Conservation (phyloP, 305 asterid species). For the Solanum hybrid region DNA sequence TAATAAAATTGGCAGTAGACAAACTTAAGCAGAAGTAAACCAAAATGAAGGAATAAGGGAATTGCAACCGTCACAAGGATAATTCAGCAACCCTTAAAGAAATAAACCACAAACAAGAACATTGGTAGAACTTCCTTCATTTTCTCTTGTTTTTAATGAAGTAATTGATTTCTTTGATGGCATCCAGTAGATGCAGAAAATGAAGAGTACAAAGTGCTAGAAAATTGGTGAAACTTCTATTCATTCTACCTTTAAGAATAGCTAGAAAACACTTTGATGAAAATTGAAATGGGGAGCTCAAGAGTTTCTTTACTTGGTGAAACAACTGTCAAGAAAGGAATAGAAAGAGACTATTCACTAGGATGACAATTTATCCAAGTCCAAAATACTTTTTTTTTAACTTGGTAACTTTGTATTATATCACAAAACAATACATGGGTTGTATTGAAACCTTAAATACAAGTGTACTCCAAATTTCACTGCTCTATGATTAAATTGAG, state of each 20-base stretch:
- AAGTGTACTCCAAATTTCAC: background rate
- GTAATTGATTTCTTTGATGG: background rate
- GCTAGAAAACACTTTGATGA: background rate
- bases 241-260: background rate
- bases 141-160: background rate
- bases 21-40: background rate
- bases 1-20: background rate
- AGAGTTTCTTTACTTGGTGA: background rate
- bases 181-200: background rate
- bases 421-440: background rate
- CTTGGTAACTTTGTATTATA: background rate
- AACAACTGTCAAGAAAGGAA: background rate
- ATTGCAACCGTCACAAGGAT: background rate
- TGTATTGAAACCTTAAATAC: background rate
- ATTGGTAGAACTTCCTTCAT: background rate
- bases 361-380: background rate
- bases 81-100: background rate
- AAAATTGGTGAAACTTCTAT: background rate
- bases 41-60: background rate
- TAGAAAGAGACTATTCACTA: background rate
- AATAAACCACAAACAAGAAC: slow-evolving; percentile 3
- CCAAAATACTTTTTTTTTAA: background rate
- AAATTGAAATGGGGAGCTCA: background rate
- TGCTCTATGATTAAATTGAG: background rate
- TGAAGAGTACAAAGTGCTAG: background rate